Conservation (phyloP, 805 yeast genomes). For the Sugiyamaella floridensis region DNA sequence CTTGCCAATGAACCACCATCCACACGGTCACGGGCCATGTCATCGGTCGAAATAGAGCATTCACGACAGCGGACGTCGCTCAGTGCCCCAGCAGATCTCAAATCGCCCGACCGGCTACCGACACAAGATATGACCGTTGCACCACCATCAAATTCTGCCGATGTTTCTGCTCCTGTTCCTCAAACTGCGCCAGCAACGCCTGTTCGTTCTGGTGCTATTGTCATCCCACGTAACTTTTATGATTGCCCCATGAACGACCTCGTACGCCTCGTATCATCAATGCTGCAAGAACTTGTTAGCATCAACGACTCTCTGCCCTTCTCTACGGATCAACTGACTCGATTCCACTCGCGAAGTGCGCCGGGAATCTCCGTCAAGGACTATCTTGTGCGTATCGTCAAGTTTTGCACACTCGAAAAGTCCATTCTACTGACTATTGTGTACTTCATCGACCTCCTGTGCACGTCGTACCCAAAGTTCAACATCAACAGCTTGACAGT, state of each 20-base stretch:
- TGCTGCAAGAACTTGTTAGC: slow-evolving; percentile 67
- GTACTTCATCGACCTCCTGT: slow-evolving; percentile 82
- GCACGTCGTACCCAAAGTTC: slow-evolving; percentile 70
- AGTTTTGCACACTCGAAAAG: slow-evolving; percentile 79
- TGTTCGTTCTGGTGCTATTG: slow-evolving; percentile 5
- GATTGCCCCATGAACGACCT: slow-evolving; percentile 66
- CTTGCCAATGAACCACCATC: background rate
- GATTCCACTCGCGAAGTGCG: slow-evolving; percentile 91
- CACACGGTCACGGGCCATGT: background rate
- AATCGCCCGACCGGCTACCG: background rate
- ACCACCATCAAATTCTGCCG: background rate
- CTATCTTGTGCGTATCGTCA: slow-evolving; percentile 67
- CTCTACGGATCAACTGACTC: slow-evolving; percentile 46
- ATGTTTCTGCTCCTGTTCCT: background rate
- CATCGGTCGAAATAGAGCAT: background rate
- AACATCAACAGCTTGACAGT: slow-evolving; percentile 87
- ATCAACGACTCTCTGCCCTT: slow-evolving; percentile 57
- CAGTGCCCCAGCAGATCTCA: background rate
- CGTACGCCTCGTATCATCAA: slow-evolving; percentile 64
- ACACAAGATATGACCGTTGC: background rate
- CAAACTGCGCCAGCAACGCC: background rate
- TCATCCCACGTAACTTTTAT: slow-evolving; percentile 48
- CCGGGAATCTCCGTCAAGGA: slow-evolving; percentile 78
- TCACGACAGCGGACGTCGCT: background rate
- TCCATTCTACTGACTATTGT: slow-evolving; percentile 74